Evolutionary conservation across 2,329 filamentous ascomycete genomes (phyloP).

Genomic region (Penicillium sumatraense): DNA sequence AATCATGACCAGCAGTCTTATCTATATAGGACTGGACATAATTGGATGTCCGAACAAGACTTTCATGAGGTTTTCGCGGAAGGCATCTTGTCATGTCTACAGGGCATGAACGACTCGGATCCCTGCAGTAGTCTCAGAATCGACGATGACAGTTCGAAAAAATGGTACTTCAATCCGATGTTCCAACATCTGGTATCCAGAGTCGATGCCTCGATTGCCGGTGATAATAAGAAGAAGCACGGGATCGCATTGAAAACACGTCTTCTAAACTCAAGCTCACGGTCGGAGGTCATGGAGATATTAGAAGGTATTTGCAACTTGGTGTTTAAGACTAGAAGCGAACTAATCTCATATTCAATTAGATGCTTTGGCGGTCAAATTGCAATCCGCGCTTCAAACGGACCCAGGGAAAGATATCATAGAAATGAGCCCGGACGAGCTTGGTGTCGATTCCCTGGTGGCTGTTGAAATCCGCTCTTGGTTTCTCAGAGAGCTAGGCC

Average conservation of each 20-base stretch:
- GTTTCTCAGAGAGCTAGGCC: constrained; percentile 27
- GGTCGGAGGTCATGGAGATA: background rate
- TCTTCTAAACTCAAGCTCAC: background rate
- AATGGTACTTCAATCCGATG: constrained; percentile 26
- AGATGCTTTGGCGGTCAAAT: constrained; percentile 23
- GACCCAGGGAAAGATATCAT: constrained; percentile 20
- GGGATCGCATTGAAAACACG: background rate
- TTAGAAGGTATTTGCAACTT: background rate
- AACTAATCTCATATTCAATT: background rate
- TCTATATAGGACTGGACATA: constrained; percentile 26
- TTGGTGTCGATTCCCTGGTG: constrained; percentile 31
- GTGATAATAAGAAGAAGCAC: background rate
- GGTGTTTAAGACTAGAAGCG: too few relatives aligned
- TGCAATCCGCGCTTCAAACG: constrained; percentile 22
- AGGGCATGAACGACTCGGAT: constrained; percentile 11
- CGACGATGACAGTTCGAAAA: constrained; percentile 27
- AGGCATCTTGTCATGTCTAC: constrained; percentile 30
- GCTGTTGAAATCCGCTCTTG: constrained; percentile 33
- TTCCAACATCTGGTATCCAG: constrained; percentile 28
- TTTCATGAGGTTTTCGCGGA: constrained; percentile 38
- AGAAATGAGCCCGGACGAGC: constrained; percentile 15
- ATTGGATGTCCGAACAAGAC: constrained; percentile 36
- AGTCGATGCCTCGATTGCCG: constrained; percentile 10
- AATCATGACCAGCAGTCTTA: constrained; percentile 30
- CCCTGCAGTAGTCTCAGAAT: constrained; percentile 27